Evolutionary conservation across 2,329 filamentous ascomycete genomes (phyloP).

Genomic region (Pseudonectria foliicola): DNA sequence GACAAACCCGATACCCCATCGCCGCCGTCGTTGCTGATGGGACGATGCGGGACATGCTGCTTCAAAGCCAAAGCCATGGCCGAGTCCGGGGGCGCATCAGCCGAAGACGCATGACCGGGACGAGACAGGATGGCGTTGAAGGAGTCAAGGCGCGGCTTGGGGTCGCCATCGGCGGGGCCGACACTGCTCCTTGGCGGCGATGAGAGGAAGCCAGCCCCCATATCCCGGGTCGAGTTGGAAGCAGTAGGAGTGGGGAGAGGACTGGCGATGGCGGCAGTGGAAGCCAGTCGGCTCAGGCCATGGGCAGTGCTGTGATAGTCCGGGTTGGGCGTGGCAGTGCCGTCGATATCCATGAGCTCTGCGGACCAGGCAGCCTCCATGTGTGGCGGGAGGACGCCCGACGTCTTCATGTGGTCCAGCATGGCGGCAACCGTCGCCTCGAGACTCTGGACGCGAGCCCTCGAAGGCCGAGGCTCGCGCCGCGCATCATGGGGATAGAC

Average conservation of each 20-base stretch:
- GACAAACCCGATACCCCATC: conserved; percentile 24
- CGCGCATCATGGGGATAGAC: conserved; percentile 29
- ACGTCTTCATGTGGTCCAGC: conserved; percentile 28
- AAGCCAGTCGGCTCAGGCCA: conserved; percentile 21
- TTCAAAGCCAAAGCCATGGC: conserved; percentile 13
- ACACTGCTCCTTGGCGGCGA: conserved; percentile 22
- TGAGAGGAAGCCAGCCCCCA: conserved; percentile 21
- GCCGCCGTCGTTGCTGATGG: conserved; percentile 22
- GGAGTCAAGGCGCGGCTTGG: conserved; percentile 17
- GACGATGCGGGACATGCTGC: conserved; percentile 10
- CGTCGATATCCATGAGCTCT: conserved; percentile 19
- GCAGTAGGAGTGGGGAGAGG: conserved; percentile 21
- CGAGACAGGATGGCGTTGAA: conserved; percentile 18
- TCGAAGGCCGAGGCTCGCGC: conserved; percentile 24
- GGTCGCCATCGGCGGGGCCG: conserved; percentile 18
- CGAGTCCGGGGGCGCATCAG: conserved; percentile 3
- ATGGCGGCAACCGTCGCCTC: conserved; percentile 23
- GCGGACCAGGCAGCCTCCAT: conserved; percentile 21
- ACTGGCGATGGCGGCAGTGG: conserved; percentile 22
- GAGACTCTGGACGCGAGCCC: conserved; percentile 23
- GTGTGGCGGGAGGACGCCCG: conserved; percentile 21
- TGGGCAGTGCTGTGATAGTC: conserved; percentile 17
- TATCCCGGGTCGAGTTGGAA: conserved; percentile 18
- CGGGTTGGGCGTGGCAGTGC: conserved; percentile 12
- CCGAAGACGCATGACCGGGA: conserved; percentile 5